Evolutionary conservation across 23 red algal species (phyloP), one percentile per base, ranked within the genome.

Genomic region (Gracilaria domingensis): DNA sequence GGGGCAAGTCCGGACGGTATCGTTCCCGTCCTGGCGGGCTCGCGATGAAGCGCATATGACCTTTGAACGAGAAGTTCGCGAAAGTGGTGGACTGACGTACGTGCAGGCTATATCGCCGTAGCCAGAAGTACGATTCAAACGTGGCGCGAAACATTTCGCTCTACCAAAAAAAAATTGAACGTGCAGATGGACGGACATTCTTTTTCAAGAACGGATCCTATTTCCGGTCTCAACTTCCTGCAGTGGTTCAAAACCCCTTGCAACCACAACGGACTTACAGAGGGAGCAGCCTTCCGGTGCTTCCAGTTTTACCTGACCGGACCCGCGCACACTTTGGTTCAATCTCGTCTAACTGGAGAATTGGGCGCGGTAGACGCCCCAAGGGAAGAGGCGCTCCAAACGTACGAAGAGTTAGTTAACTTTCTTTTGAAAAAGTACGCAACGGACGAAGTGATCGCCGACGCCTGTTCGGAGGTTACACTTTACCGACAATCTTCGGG

Each of bases 181-280:
- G 82, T 86, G 8, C 82, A 86, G 82, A 86, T 86, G 82, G 70
- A 66, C 32, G 30, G 34, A 24, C 35, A 86, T 49, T 60, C 57
- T 55, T 86, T 86, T 70, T 29, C 30, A 8, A 32, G 82, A 40
- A 25, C 45, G 56, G 82, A 86, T 38, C 0, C 82, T 16, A 86
- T 86, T 24, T 34, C 82, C 42, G 64, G 66, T 32, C 37, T 86
- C 8, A 56, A 55, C 26, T 69, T 86, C n/a, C n/a, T n/a, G n/a
- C n/a, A n/a, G n/a, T n/a, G n/a, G n/a, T n/a, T n/a, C n/a, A n/a
- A n/a, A n/a, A n/a, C 34, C 33, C 23, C 82, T 44, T 86, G 82
- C 18, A 55, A 70, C 59, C 21, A 67, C 20, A 86, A 86, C 60
- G 45, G 59, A 35, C 45, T 86, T n/a, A 38, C 32, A 29, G 12